Evolutionary conservation across 1,139 yeast species (phyloP).

Genomic region (Yamadazyma sp.): DNA sequence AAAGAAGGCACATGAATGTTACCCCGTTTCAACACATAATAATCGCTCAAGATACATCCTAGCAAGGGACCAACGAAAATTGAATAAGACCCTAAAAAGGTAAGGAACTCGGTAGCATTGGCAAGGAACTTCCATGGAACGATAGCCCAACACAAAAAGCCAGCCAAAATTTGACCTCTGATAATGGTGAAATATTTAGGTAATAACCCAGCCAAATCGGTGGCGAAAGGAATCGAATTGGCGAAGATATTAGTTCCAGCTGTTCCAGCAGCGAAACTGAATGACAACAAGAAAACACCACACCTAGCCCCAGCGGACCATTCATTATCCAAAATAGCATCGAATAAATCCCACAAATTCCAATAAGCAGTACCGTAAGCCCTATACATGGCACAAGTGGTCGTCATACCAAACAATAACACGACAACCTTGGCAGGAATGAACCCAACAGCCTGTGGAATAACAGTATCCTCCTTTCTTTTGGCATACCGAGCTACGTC

Average conservation of each 20-base stretch:
- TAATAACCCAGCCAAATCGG: slow-evolving; percentile 16
- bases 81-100: slow-evolving; percentile 18
- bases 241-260: slow-evolving; percentile 19
- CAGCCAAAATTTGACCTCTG: slow-evolving; percentile 16
- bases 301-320: slow-evolving; percentile 18
- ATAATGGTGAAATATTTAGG: slow-evolving; percentile 18
- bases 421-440: slow-evolving; percentile 16
- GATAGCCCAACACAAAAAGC: slow-evolving; percentile 17
- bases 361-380: slow-evolving; percentile 17
- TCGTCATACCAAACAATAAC: slow-evolving; percentile 15
- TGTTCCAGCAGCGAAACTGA: slow-evolving; percentile 16
- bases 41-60: slow-evolving; percentile 16
- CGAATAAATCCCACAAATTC: slow-evolving; percentile 18
- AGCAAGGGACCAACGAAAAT: slow-evolving; percentile 18
- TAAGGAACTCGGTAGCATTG: slow-evolving; percentile 14
- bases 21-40: slow-evolving; percentile 15
- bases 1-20: slow-evolving; percentile 18
- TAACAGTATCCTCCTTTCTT: slow-evolving; percentile 14
- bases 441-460: slow-evolving; percentile 17
- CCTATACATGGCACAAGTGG: slow-evolving; percentile 12
- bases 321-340: slow-evolving; percentile 16
- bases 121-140: slow-evolving; percentile 19
- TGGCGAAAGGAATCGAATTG: slow-evolving; percentile 18
- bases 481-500: slow-evolving; percentile 18
- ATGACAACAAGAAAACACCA: slow-evolving; percentile 14